Conservation (phyloP, 306 rosid genomes). For the Acacia confusa region DNA sequence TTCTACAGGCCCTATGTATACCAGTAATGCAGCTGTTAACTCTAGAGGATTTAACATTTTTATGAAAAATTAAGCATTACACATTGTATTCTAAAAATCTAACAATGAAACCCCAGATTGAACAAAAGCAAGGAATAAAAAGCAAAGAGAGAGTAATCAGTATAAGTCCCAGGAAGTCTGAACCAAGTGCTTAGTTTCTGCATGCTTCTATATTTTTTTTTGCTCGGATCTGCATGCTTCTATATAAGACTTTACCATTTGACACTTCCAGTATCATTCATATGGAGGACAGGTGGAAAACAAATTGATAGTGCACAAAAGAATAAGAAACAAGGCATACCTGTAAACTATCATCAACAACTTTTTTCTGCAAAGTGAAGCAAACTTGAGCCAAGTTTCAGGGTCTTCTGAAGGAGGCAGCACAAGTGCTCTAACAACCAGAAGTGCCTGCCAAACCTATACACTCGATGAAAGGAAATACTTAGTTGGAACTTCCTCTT, state of each 20-base stretch:
- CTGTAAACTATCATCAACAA: slow-evolving; percentile 98
- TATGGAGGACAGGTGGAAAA: no score
- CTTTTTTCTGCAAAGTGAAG: slow-evolving; percentile 89
- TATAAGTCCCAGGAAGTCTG: no score
- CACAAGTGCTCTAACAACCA: slow-evolving; percentile 88
- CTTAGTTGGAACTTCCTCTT: neutral
- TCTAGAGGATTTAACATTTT: neutral
- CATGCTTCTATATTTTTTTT: no score
- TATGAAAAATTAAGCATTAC: neutral
- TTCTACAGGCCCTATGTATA: neutral
- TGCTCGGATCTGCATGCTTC: no score
- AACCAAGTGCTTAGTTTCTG: no score
- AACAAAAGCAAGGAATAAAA: neutral
- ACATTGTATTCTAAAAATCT: neutral
- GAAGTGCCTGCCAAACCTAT: slow-evolving; percentile 90
- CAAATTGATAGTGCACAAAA: no score
- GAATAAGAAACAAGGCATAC: no score
- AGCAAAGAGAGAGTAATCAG: no score
- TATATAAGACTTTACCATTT: no score
- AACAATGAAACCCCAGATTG: neutral
- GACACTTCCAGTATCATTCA: no score
- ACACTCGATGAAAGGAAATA: slow-evolving; percentile 30
- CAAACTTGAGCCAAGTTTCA: slow-evolving; percentile 96
- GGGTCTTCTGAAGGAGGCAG: slow-evolving; percentile 89
- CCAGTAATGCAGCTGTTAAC: neutral